phyloP scores from a whole-genome alignment of 2,329 filamentous ascomycete species.

The Raffaelea arxii region DNA sequence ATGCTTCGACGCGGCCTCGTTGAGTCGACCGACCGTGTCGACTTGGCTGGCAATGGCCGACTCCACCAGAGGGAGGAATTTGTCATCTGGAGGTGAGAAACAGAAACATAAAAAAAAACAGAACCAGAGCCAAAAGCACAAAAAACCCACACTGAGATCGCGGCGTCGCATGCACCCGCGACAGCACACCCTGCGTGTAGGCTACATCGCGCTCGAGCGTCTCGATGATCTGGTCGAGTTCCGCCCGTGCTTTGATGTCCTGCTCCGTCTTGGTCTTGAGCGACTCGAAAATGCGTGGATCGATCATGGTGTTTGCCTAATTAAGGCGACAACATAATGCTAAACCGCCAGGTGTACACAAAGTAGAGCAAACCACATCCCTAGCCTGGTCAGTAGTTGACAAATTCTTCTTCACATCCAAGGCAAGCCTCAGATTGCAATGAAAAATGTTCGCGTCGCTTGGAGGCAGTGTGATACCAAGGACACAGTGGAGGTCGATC shows the following conservation, averaged over 20 bases:
- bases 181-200: conserved; percentile 72
- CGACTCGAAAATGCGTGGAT: conserved; percentile 75
- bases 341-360: not conserved
- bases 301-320: conserved; percentile 44
- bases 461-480: conserved; percentile 66
- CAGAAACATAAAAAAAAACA: conserved; percentile 7
- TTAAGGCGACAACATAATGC: conserved; percentile 17
- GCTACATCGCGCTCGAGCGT: conserved; percentile 75
- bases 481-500: conserved; percentile 56
- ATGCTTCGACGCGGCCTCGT: conserved; percentile 66
- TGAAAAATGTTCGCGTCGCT: conserved; percentile 62
- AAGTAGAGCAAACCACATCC: too few relatives aligned
- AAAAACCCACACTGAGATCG: conserved; percentile 40
- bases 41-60: conserved; percentile 64
- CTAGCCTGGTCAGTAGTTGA: too few relatives aligned
- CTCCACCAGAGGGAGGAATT: conserved; percentile 61
- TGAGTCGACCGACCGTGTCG: conserved; percentile 59
- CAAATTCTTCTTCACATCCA: conserved; percentile 51
- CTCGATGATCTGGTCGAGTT: conserved; percentile 72
- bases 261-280: conserved; percentile 87
- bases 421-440: conserved; percentile 42
- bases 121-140: not conserved
- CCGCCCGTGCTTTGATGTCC: conserved; percentile 72
- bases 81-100: conserved; percentile 40
- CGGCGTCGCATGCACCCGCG: conserved; percentile 81